Base-by-base conservation (phyloP, 2,329 filamentous ascomycete genomes). In the Colletotrichum orbiculare region DNA sequence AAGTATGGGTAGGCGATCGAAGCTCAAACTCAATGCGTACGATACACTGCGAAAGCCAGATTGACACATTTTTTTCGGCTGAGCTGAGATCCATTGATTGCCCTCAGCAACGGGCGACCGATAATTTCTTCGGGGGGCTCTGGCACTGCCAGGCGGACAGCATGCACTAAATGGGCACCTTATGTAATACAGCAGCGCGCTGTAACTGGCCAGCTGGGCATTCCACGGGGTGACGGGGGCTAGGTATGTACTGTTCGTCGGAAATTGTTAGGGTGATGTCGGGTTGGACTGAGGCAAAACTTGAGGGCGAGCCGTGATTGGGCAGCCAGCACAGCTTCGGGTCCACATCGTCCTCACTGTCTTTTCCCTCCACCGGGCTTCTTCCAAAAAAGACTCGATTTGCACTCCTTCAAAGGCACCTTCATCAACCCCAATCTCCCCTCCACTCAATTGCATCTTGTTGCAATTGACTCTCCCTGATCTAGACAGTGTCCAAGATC, bases 391-490 rank as follows among this genome's bases (percentile, higher is more conserved):
- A 81, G 79, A 73, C 78, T 79, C 77, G 77, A 79, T 78, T 77
- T 78, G 77, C 74, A 78, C 74, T 78, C 72, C 76, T 75, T 74
- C 75, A 80, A 81, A 78, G 80, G 79, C 81, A 82, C 78, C 79
- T 80, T 76, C 77, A 75, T 78, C 78, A 77, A 78, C 79, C 80
- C 79, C 80, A 81, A 86, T 85, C 85, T 86, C 84, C 84, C 82
- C 85, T 87, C 85, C 78, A 79, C 76, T 78, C 86, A 87, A 85
- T 87, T 88, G 85, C 85, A 82, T 79, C 74, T 74, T 25, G 78
- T 79, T 84, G 87, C 87, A 88, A 88, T 89, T 89, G 87, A 82
- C 82, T 81, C 80, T 79, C 78, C 73, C 80, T 81, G 77, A 76
- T 81, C 78, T 77, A 78, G 80, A 80, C 78, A 83, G 80, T 77